Evolutionary conservation across 106 monocot species (phyloP).

Genomic region (Vanilla planifolia): DNA sequence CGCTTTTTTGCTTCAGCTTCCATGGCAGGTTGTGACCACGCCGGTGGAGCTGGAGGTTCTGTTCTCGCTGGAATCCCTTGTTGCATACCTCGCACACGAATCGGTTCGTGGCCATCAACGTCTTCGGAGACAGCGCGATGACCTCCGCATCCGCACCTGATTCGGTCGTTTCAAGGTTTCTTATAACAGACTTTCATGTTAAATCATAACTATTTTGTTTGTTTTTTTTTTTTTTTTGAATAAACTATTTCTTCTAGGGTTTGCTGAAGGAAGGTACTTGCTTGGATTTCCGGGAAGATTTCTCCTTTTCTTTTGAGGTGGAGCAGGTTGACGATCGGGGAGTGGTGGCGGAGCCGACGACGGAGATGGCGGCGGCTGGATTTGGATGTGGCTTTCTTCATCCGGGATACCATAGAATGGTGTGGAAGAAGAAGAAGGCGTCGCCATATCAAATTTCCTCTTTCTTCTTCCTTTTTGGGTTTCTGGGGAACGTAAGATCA

Average conservation of each 20-base stretch:
- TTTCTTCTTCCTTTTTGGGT: too few species aligned
- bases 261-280: slow-evolving; percentile 54
- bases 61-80: slow-evolving; percentile 29
- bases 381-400: slow-evolving; percentile 24
- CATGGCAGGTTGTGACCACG: slow-evolving; percentile 31
- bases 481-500: too few species aligned
- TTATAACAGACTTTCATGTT: neutral
- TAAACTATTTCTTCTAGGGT: too few species aligned
- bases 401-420: slow-evolving; percentile 32
- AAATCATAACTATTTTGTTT: too few species aligned
- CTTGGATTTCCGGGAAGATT: slow-evolving; percentile 59
- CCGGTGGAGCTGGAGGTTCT: slow-evolving; percentile 30
- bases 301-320: slow-evolving; percentile 45
- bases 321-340: slow-evolving; percentile 4
- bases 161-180: too few species aligned
- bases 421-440: slow-evolving; percentile 22
- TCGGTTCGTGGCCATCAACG: slow-evolving; percentile 28
- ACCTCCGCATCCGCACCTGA: slow-evolving; percentile 34
- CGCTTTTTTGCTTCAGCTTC: slow-evolving; percentile 19
- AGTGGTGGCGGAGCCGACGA: neutral
- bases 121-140: slow-evolving; percentile 23
- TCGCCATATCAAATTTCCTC: slow-evolving; percentile 19
- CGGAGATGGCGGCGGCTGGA: slow-evolving; percentile 17
- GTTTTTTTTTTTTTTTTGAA: too few species aligned
- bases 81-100: slow-evolving; percentile 32